Evolutionary conservation across 108 stramenopile species (phyloP).

Genomic region (Discostella stelligeroides): DNA sequence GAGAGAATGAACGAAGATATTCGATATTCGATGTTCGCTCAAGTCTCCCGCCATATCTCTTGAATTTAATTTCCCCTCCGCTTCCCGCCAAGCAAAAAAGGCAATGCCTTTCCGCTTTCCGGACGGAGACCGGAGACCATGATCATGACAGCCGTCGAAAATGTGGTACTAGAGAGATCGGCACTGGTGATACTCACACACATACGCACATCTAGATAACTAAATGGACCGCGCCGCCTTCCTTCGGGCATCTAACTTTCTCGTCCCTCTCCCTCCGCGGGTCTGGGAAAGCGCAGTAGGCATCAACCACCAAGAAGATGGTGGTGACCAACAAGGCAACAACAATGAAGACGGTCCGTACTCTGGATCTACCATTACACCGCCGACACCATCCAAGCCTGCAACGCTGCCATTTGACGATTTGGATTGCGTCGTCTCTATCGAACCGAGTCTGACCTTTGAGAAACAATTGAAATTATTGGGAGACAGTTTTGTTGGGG

Average conservation of each 20-base stretch:
- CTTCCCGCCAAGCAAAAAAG: too few species aligned
- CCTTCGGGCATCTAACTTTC: constrained; percentile 33
- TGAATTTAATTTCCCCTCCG: too few species aligned
- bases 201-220: not conserved
- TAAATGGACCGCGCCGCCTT: constrained; percentile 43
- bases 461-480: too few species aligned
- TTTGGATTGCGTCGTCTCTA: constrained; percentile 23
- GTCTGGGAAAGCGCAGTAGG: constrained; percentile 13
- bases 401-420: constrained; percentile 11
- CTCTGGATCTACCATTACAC: constrained; percentile 31
- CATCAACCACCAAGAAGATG: not conserved
- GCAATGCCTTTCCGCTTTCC: too few species aligned
- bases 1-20: too few species aligned
- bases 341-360: constrained; percentile 6
- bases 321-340: too few species aligned
- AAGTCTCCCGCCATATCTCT: too few species aligned
- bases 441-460: constrained; percentile 21
- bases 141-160: too few species aligned
- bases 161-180: too few species aligned
- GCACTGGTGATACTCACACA: not conserved
- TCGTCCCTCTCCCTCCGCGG: constrained; percentile 27
- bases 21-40: too few species aligned
- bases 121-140: too few species aligned
- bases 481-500: too few species aligned
- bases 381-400: constrained; percentile 22